Base-by-base conservation (phyloP, 768 basidiomycete genomes). In the Lentinula boryana region DNA sequence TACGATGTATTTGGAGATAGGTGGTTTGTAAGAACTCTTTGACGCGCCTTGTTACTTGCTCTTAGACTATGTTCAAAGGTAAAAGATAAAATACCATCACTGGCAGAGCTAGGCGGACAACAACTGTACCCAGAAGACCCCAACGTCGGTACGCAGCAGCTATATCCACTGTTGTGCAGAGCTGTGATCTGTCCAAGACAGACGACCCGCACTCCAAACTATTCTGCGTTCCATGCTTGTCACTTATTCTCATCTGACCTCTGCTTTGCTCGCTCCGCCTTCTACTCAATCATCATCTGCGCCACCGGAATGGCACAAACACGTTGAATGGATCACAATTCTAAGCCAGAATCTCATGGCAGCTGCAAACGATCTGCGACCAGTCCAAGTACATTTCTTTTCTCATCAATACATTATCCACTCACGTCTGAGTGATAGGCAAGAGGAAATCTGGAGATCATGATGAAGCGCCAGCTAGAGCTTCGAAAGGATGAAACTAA, bases 281-380 rank as follows among this genome's bases (percentile, higher is more conserved):
- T 83, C 84, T 12, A 74, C 81, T 7, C 74, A 78, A 3, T 62
- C 76, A 35, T 68, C 80, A 40, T 72, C 66, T 10, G 56, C 72
- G 60, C 68, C 78, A 18, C 86, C 89, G 31, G 86, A 89, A 62
- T 94, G 91, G 89, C 81, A 84, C 56, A 76, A 83, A 54, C 84
- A 88, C 58, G 78, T 89, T 1, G 89, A 92, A 68, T 93, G 93
- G 89, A 88, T 95, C 56, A 85, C 81, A 10, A 77, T 90, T 1
- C 81, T 93, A 57, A 85, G 85, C 6, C 89, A 92, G 70, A 96
- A 95, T 70, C 80, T 96, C 60, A 91, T 95, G 84, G 90, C 88
- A 13, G 89, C 91, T 16, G 91, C 90, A 40, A 96, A 96, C 68
- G 93, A 94, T 66, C 74, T 95, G 55, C 84, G 94, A 27, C 93